Evolutionary conservation across 371 early-diverging fungal genomes (phyloP).

Genomic region (Chytridiales sp.): DNA sequence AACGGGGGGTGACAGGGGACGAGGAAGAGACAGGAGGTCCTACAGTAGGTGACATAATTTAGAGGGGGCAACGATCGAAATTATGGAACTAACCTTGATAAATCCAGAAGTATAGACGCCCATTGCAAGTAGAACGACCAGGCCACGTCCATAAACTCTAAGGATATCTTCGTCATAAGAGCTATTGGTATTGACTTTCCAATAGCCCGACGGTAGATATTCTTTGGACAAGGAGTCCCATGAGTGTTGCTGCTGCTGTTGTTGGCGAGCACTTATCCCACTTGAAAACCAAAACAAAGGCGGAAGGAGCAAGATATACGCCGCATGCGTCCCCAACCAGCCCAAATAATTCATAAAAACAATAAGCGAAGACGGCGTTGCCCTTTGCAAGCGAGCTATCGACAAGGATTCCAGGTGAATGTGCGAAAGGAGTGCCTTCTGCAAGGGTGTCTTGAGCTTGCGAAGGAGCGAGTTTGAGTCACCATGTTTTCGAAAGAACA

Average conservation of each 20-base stretch:
- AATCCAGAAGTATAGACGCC: conserved; percentile 70
- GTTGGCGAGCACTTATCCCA: no score
- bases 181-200: conserved; percentile 54
- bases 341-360: conserved; percentile 15
- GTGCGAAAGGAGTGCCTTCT: no score
- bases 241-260: no score
- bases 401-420: no score
- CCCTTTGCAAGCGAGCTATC: no score
- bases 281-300: conserved; percentile 75
- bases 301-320: conserved; percentile 70
- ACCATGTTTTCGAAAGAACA: no score
- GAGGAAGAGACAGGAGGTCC: conserved; percentile 75
- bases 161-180: conserved; percentile 5
- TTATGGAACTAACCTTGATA: conserved; percentile 54
- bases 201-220: no score
- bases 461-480: no score
- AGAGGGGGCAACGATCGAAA: conserved; percentile 4
- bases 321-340: conserved; percentile 68
- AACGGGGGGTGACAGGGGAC: conserved; percentile 73
- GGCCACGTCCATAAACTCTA: conserved; percentile 8
- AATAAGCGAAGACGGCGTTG: no score
- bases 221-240: no score
- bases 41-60: conserved; percentile 23
- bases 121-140: conserved; percentile 44
- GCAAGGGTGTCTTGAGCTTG: no score